Base-by-base conservation (phyloP, 129 eudicot genomes). In the Artemisia argyi region DNA sequence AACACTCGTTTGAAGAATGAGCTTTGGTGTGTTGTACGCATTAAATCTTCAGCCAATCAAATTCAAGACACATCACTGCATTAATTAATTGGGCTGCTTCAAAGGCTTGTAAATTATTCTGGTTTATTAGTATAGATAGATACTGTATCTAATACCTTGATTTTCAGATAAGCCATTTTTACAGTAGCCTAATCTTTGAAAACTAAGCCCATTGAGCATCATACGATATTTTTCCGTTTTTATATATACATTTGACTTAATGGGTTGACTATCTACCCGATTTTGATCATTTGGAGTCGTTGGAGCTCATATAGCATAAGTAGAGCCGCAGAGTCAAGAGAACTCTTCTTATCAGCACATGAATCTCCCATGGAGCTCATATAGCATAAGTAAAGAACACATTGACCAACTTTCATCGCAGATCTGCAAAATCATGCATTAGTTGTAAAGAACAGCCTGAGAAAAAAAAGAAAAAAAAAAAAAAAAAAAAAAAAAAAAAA, bases 331-430 rank as follows among this genome's bases (percentile, higher is more conserved):
- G 93, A 84, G 61, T 94, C 97, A 12, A 42, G 82, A 14, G 97
- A 88, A 50, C 86, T 83, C 78, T 90, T 94, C 84, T 94, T 94
- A 80, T 88, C 99, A 7, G 94, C 88, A 50, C 85, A 75, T n/a
- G 77, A 81, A 46, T 90, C 89, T 13, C 97, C 97, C 0, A 52
- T 72, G 39, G 76, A 68, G 64, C 83, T 86, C 1, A 94, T 30
- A 32, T 66, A 66, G 17, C 91, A n/a, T n/a, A n/a, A n/a, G n/a
- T n/a, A n/a, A n/a, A n/a, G n/a, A n/a, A n/a, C n/a, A n/a, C n/a
- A n/a, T n/a, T n/a, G n/a, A n/a, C n/a, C n/a, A 89, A 62, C 93
- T 68, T 84, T 86, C 47, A 94, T 51, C 15, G 77, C 83, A 51
- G 83, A 56, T 75, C 97, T 92, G 86, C 47, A 30, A 61, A 72